Conservation (phyloP, 192 early-diverging fungal species). For the Mortierella alpina region DNA sequence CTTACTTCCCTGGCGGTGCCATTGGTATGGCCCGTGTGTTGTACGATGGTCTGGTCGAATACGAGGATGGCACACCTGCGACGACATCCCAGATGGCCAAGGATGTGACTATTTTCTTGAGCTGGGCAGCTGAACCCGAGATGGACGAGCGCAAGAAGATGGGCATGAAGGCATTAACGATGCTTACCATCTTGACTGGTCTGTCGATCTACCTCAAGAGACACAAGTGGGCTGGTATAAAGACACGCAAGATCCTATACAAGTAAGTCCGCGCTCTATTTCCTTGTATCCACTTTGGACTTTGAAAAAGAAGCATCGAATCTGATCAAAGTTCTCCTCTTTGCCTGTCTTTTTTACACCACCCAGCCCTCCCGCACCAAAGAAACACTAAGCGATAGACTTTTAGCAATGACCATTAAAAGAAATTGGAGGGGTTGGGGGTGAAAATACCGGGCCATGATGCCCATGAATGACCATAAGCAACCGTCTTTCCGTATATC, state of each 20-base stretch:
- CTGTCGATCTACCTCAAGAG: constrained; percentile 92
- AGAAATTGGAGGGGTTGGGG: background rate
- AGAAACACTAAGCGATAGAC: constrained; percentile 41
- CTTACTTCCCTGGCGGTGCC: constrained; percentile 98
- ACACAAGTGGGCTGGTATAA: constrained; percentile 91
- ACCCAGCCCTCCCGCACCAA: constrained; percentile 44
- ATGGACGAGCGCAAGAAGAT: constrained; percentile 97
- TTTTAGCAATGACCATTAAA: background rate
- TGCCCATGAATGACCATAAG: too few species aligned
- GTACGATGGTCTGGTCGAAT: constrained; percentile 95
- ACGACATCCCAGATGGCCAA: constrained; percentile 96
- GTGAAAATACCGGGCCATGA: too few species aligned
- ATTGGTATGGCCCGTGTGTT: constrained; percentile 96
- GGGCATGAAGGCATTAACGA: constrained; percentile 87
- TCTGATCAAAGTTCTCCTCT: background rate
- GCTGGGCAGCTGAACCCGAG: constrained; percentile 98
- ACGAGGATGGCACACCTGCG: constrained; percentile 95
- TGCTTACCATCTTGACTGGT: constrained; percentile 76
- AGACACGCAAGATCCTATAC: constrained; percentile 94
- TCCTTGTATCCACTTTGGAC: background rate
- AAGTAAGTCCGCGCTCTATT: constrained; percentile 19
- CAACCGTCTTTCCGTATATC: too few species aligned
- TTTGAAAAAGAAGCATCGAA: background rate
- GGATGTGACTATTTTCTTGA: constrained; percentile 94
- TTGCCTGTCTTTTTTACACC: background rate